Evolutionary conservation across 129 eudicot species (phyloP).

Genomic region (Flaveria linearis): DNA sequence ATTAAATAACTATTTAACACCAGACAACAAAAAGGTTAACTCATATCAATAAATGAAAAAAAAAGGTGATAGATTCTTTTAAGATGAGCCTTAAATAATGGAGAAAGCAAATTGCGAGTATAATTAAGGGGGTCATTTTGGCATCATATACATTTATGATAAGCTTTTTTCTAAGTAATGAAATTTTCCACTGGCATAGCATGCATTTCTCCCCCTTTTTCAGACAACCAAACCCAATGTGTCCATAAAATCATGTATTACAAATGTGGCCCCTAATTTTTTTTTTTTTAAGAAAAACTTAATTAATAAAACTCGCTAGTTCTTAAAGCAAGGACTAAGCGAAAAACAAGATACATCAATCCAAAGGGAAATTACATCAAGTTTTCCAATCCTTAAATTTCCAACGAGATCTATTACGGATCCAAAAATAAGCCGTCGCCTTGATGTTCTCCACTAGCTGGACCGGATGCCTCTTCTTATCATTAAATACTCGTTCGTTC

Average conservation of each 20-base stretch:
- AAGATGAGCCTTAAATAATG: constrained; percentile 18
- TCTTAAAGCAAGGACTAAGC: too few relatives aligned
- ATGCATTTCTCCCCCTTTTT: constrained; percentile 36
- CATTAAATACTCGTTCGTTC: too few relatives aligned
- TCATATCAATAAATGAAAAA: neutral
- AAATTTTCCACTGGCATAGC: constrained; percentile 28
- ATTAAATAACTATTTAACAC: too few relatives aligned
- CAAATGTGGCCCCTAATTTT: constrained; percentile 12
- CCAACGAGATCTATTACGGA: too few relatives aligned
- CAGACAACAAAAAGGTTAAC: neutral
- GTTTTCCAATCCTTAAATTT: too few relatives aligned
- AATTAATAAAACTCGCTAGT: too few relatives aligned
- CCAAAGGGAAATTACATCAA: too few relatives aligned
- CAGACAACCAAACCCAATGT: constrained; percentile 30
- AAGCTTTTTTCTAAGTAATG: constrained; percentile 28
- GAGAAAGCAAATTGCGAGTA: neutral
- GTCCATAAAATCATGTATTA: constrained; percentile 21
- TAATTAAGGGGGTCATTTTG: constrained; percentile 28
- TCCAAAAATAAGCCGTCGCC: too few relatives aligned
- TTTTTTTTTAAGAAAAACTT: too few relatives aligned
- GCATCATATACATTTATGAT: constrained; percentile 29
- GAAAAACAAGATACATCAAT: too few relatives aligned
- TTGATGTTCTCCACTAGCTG: too few relatives aligned
- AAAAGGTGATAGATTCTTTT: constrained; percentile 6
- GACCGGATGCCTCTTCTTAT: too few relatives aligned